Evolutionary conservation across 495 filamentous ascomycete genomes (phyloP).

Genomic region (Mycothermus thermophilus): DNA sequence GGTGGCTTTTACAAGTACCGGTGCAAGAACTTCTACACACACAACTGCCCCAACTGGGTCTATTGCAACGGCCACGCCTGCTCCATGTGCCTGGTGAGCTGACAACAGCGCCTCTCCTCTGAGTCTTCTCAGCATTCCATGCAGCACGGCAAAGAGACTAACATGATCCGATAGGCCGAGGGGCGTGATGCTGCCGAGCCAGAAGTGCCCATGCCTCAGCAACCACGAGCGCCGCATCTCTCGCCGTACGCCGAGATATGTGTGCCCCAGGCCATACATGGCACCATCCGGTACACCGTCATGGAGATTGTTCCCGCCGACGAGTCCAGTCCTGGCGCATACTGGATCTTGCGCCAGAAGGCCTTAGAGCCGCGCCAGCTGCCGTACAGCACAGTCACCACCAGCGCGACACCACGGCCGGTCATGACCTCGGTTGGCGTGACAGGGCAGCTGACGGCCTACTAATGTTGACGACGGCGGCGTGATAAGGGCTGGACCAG

Average conservation of each 20-base stretch:
- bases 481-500: background rate
- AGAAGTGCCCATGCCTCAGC: slow-evolving; percentile 4
- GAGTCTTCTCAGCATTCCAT: background rate
- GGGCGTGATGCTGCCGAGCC: slow-evolving; percentile 31
- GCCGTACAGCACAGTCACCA: slow-evolving; percentile 17
- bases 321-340: slow-evolving; percentile 15
- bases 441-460: background rate
- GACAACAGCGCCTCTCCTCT: background rate
- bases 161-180: slow-evolving; percentile 21
- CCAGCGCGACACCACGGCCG: slow-evolving; percentile 24
- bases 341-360: slow-evolving; percentile 22
- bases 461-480: slow-evolving; percentile 2
- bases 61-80: slow-evolving; percentile 46
- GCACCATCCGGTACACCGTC: slow-evolving; percentile 29
- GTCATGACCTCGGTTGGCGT: slow-evolving; percentile 9
- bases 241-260: slow-evolving; percentile 16
- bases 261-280: slow-evolving; percentile 31
- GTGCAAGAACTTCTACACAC: slow-evolving; percentile 46
- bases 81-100: slow-evolving; percentile 41
- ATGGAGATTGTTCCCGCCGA: slow-evolving; percentile 29
- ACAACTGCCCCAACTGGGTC: slow-evolving; percentile 48
- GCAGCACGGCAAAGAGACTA: background rate
- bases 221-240: background rate
- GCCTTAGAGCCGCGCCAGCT: slow-evolving; percentile 7
- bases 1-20: slow-evolving; percentile 47